Conservation (phyloP, 1,139 yeast genomes). For the Yamadazyma atlantica region DNA sequence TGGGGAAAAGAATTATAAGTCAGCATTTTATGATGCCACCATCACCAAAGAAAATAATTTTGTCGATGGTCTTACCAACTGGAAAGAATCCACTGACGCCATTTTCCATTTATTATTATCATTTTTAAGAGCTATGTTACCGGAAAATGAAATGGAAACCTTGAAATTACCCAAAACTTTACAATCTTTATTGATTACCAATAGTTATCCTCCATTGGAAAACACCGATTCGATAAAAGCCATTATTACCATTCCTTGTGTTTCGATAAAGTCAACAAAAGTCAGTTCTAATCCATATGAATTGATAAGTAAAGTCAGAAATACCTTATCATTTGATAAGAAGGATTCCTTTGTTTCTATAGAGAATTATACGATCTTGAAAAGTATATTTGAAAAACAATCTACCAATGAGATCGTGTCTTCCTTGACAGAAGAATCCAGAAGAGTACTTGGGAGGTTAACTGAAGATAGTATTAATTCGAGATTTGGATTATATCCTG, state of each 20-base stretch:
- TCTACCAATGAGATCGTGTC: slow-evolving; percentile 57
- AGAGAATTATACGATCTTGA: slow-evolving; percentile 76
- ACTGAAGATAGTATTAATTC: slow-evolving; percentile 44
- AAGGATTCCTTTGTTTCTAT: slow-evolving; percentile 69
- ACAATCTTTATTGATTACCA: slow-evolving; percentile 60
- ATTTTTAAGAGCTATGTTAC: slow-evolving; percentile 77
- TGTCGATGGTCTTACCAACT: slow-evolving; percentile 69
- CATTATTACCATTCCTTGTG: slow-evolving; percentile 53
- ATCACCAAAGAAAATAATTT: slow-evolving; percentile 43
- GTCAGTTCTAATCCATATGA: slow-evolving; percentile 52
- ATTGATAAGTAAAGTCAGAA: slow-evolving; percentile 55
- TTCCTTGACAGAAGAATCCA: slow-evolving; percentile 72
- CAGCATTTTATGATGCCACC: slow-evolving; percentile 46
- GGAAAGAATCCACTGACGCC: slow-evolving; percentile 86
- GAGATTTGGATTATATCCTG: slow-evolving; percentile 37
- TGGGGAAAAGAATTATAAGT: slow-evolving; percentile 16
- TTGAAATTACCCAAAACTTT: slow-evolving; percentile 62
- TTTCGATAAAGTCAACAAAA: slow-evolving; percentile 62
- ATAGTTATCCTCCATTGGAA: slow-evolving; percentile 61
- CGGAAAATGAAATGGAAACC: slow-evolving; percentile 58
- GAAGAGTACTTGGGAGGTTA: slow-evolving; percentile 62
- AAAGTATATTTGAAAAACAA: slow-evolving; percentile 65
- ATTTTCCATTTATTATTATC: slow-evolving; percentile 77
- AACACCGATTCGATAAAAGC: slow-evolving; percentile 38
- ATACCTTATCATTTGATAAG: slow-evolving; percentile 66